A percentile compares a stretch with the other conserved stretches of the same genome.
Conservation (phyloP, 139 green algal species). For the Eudorina sp. region DNA sequence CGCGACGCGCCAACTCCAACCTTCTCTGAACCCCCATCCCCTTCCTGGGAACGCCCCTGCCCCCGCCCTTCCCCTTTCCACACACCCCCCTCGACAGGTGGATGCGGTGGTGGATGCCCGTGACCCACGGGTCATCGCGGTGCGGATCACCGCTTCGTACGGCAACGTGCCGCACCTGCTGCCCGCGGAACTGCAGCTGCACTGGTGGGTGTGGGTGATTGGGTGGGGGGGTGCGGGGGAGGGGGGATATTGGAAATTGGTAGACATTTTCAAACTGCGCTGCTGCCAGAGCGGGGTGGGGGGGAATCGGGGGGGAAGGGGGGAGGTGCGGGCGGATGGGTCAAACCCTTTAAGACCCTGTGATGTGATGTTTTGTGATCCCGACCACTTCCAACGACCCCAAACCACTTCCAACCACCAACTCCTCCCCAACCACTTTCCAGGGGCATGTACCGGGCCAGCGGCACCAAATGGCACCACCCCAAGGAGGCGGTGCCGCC, state of each 20-base stretch:
- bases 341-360: too few relatives aligned
- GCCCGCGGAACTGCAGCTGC: conserved; percentile 17
- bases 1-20: too few relatives aligned
- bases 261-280: too few relatives aligned
- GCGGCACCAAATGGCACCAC: conserved; percentile 56
- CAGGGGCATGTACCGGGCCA: conserved; percentile 67
- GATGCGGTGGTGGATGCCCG: conserved; percentile 3
- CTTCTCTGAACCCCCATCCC: too few relatives aligned
- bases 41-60: too few relatives aligned
- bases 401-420: too few relatives aligned
- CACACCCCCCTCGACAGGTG: conserved; percentile 14
- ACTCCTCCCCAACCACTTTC: not conserved
- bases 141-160: conserved; percentile 36
- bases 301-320: too few relatives aligned
- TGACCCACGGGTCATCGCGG: not conserved
- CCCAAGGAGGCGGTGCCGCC: conserved; percentile 54
- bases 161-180: conserved; percentile 1
- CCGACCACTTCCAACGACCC: too few relatives aligned
- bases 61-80: too few relatives aligned
- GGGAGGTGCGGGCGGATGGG: too few relatives aligned
- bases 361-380: too few relatives aligned
- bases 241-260: not conserved
- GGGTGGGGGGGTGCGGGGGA: not conserved
- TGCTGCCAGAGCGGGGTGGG: too few relatives aligned
- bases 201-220: conserved; percentile 28